Conservation (phyloP, 2,329 filamentous ascomycete species). For the Aspergillus pseudoterreus region DNA sequence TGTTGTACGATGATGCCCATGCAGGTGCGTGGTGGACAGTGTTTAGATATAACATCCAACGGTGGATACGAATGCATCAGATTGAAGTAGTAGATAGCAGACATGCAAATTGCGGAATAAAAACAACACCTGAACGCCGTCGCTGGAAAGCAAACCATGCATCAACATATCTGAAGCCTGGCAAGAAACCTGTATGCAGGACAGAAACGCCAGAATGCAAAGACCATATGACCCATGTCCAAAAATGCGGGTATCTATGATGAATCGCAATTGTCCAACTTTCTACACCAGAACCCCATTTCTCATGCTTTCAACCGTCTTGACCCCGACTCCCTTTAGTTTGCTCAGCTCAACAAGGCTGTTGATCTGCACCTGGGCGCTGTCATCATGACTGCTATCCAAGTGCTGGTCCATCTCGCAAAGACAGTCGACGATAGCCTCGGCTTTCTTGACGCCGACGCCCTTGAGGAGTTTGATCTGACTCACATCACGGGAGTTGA, state of each 20-base stretch:
- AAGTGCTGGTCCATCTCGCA: constrained; percentile 38
- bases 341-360: constrained; percentile 40
- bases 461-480: constrained; percentile 47
- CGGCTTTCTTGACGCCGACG: constrained; percentile 46
- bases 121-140: constrained; percentile 15
- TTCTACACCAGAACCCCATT: constrained; percentile 37
- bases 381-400: constrained; percentile 11
- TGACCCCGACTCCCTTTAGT: constrained; percentile 43
- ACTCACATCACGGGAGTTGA: constrained; percentile 44
- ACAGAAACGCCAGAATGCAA: constrained; percentile 1
- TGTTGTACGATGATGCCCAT: too few relatives aligned
- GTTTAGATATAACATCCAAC: too few relatives aligned
- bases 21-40: too few relatives aligned
- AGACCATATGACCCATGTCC: background rate
- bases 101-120: background rate
- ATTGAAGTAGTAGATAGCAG: too few relatives aligned
- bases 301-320: constrained; percentile 47
- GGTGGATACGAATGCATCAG: too few relatives aligned
- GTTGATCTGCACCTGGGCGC: constrained; percentile 29
- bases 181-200: background rate
- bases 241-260: constrained; percentile 10
- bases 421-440: constrained; percentile 46
- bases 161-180: background rate
- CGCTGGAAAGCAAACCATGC: constrained; percentile 17
- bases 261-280: background rate